These are phyloP conservation scores for Coemansia sp. DNA, from an alignment of 192 early-diverging fungal genomes.

Conservation along the genomic window DNA sequence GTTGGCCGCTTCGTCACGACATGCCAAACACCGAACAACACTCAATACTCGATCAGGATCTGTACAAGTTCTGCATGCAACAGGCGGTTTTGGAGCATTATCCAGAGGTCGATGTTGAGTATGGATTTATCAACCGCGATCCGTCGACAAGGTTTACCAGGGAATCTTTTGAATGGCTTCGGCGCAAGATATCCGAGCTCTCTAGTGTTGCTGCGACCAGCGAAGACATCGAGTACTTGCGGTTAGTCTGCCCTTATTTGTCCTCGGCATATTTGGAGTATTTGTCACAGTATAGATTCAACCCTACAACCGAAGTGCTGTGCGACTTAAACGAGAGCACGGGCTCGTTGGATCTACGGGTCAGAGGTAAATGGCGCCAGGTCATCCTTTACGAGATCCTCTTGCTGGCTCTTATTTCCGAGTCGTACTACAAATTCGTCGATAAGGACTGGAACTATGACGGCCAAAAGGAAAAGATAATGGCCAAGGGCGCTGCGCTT, in stretches of 20 bases:
- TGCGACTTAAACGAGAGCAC: slow-evolving; percentile 18
- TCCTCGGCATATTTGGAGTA: slow-evolving; percentile 62
- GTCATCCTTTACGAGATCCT: slow-evolving; percentile 80
- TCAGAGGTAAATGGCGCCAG: slow-evolving; percentile 68
- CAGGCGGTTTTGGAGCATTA: slow-evolving; percentile 75
- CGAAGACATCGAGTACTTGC: slow-evolving; percentile 53
- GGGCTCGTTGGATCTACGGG: slow-evolving; percentile 48
- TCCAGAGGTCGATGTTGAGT: slow-evolving; percentile 60
- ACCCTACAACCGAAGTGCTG: slow-evolving; percentile 13
- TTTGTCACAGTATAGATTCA: slow-evolving; percentile 62
- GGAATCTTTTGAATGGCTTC: slow-evolving; percentile 52
- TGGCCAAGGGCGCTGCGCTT: slow-evolving; percentile 57
- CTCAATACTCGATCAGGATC: slow-evolving; percentile 80
- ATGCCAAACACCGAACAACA: slow-evolving; percentile 15
- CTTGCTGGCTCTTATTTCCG: slow-evolving; percentile 68
- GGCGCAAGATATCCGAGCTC: slow-evolving; percentile 41
- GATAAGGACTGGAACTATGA: slow-evolving; percentile 71
- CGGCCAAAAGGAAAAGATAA: slow-evolving; percentile 61
- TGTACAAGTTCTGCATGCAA: slow-evolving; percentile 87
- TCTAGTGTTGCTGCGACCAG: slow-evolving; percentile 9
- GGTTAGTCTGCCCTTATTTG: slow-evolving; percentile 58
- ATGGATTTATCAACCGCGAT: slow-evolving; percentile 70
- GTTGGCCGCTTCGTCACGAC: no score
- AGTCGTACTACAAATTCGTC: slow-evolving; percentile 68
- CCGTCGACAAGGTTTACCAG: slow-evolving; percentile 45